These are phyloP conservation scores for Paxillus rubicundulus DNA, from an alignment of 768 basidiomycete genomes.

Conservation along the genomic window DNA sequence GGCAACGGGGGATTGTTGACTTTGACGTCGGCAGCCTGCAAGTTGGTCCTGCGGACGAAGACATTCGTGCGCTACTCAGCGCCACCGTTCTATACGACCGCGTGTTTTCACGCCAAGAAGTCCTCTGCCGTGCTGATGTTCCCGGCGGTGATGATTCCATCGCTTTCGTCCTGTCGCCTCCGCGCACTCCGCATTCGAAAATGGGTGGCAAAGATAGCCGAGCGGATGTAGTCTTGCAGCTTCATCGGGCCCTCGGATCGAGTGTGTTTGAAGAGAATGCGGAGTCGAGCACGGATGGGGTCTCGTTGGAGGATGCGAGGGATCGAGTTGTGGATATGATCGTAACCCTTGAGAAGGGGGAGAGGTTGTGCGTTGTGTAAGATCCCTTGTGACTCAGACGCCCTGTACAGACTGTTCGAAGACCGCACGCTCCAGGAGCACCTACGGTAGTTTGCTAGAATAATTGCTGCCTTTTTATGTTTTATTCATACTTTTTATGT, in stretches of 20 bases:
- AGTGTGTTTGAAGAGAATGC: conserved; percentile 41
- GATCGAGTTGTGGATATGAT: conserved; percentile 77
- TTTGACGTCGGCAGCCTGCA: conserved; percentile 31
- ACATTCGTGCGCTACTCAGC: conserved; percentile 52
- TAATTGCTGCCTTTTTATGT: not conserved
- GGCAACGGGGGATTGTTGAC: conserved; percentile 38
- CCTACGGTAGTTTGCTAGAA: not conserved
- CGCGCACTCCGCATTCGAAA: conserved; percentile 49
- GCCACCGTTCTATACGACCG: conserved; percentile 61
- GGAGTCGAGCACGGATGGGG: conserved; percentile 17
- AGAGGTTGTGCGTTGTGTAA: conserved; percentile 12
- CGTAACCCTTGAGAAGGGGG: conserved; percentile 35
- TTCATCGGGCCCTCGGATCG: conserved; percentile 57
- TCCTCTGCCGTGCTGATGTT: conserved; percentile 11
- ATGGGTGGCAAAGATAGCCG: not conserved
- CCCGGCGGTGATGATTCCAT: conserved; percentile 25
- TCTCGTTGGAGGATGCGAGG: conserved; percentile 67
- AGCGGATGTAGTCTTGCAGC: conserved; percentile 40
- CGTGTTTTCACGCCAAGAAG: conserved; percentile 45
- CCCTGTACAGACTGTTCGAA: not conserved
- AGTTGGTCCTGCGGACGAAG: conserved; percentile 37
- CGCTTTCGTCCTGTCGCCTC: conserved; percentile 51
- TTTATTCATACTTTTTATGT: not conserved
- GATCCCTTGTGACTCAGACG: not conserved
- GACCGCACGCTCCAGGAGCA: not conserved